Base-by-base conservation (phyloP, 495 filamentous ascomycete genomes). In the Hypoxylon lienhwacheense region DNA sequence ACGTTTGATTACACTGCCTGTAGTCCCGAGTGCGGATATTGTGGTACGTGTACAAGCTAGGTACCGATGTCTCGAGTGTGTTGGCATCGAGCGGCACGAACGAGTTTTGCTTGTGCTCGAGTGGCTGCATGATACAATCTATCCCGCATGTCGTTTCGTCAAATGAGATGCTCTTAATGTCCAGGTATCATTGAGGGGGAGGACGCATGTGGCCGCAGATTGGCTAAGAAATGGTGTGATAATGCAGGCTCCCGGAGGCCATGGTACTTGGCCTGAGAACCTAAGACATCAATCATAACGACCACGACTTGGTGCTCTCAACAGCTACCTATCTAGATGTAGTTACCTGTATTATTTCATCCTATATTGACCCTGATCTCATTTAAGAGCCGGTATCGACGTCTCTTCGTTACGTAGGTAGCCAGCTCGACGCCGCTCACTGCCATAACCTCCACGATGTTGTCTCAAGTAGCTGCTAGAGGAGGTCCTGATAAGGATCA, bases 1-100 rank as follows among this genome's bases (percentile, higher is more conserved):
- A 51, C 53, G 19, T 50, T 67, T 33, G 75, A 77, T 49, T 77
- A 64, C 42, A 74, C 72, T 15, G 70, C 70, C 17, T 76, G 75
- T 47, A 51, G 65, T 21, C 50, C 67, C 5, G 55, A 44, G 1
- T 77, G 73, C 53, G 75, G 70, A 5, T 74, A 78, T 41, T 77
- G 75, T 47, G 74, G 75, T 34, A 55, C 31, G n/a, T 66, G 59
- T 59, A 44, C 35, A n/a, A n/a, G n/a, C 16, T 65, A 34, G 19
- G 15, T 15, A 43, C 5, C n/a, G n/a, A n/a, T n/a, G n/a, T n/a
- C n/a, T n/a, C n/a, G 20, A 28, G 8, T n/a, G 36, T 36, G 22
- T 31, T 32, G 25, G 31, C 19, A 24, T 48, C 37, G 21, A 31
- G 19, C 40, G 25, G 15, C 32, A 28, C 26, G 5, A 28, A 19